phyloP scores from a whole-genome alignment of 1,284 basidiomycete species.

The Ustanciosporium gigantosporum region DNA sequence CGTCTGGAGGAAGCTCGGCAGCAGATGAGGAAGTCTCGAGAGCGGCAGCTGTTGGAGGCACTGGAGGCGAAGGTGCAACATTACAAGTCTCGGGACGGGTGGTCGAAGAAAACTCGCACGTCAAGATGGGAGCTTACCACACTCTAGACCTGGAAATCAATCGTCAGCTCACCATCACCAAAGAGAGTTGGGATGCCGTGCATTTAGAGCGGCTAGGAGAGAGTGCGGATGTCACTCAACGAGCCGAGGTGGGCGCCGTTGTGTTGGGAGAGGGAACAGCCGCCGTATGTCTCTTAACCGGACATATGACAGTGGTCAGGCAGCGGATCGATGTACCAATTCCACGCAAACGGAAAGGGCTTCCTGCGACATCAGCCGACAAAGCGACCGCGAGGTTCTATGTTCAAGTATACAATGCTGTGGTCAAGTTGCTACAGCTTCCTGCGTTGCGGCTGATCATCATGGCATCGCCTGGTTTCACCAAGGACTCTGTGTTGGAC shows the following conservation, averaged over 20 bases:
- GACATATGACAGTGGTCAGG: constrained; percentile 93
- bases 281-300: constrained; percentile 87
- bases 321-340: constrained; percentile 88
- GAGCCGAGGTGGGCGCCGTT: constrained; percentile 93
- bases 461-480: constrained; percentile 94
- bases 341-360: constrained; percentile 73
- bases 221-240: constrained; percentile 83
- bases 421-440: constrained; percentile 86
- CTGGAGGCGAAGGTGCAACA: constrained; percentile 62
- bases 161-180: constrained; percentile 88
- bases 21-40: constrained; percentile 38
- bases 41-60: constrained; percentile 23
- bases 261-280: constrained; percentile 91
- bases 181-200: constrained; percentile 87
- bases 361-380: constrained; percentile 46
- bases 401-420: constrained; percentile 79
- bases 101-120: constrained; percentile 84
- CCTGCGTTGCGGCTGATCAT: constrained; percentile 82
- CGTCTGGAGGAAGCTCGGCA: constrained; percentile 10
- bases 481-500: constrained; percentile 84
- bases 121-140: constrained; percentile 92
- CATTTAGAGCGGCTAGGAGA: constrained; percentile 81
- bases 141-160: constrained; percentile 92
- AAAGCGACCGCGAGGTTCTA: constrained; percentile 70
- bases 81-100: constrained; percentile 88